Percentiles rank a stretch among this genome's conserved stretches.
phyloP scores from a whole-genome alignment of 2,329 filamentous ascomycete species.

The Monosporascus cannonballus region DNA sequence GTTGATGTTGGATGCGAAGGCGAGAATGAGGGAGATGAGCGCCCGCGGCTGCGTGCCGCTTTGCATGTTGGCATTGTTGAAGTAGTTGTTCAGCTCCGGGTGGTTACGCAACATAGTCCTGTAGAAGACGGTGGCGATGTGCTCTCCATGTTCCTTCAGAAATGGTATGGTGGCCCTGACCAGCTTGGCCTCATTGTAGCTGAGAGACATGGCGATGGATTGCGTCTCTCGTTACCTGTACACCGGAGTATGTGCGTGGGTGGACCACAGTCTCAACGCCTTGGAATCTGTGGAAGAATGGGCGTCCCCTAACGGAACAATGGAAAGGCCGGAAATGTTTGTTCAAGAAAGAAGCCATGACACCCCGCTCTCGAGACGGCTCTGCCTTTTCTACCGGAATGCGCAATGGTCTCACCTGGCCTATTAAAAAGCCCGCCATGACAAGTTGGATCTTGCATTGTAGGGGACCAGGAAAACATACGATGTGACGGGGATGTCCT shows the following conservation, averaged over 20 bases:
- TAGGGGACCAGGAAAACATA: neutral
- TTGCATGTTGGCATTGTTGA: conserved; percentile 62
- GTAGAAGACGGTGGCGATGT: conserved; percentile 69
- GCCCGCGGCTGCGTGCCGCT: conserved; percentile 57
- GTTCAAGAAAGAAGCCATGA: too few species aligned
- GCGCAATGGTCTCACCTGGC: too few species aligned
- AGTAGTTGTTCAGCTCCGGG: conserved; percentile 62
- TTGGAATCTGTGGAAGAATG: too few species aligned
- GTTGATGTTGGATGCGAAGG: conserved; percentile 67
- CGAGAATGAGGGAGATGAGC: conserved; percentile 58
- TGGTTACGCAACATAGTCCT: conserved; percentile 58
- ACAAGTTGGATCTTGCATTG: too few species aligned
- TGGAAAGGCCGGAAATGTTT: too few species aligned
- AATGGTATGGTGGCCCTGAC: conserved; percentile 67
- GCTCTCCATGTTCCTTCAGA: conserved; percentile 59
- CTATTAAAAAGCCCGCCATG: too few species aligned
- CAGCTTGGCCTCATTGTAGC: conserved; percentile 52
- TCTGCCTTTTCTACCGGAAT: too few species aligned
- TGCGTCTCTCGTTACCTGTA: neutral
- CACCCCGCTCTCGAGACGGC: too few species aligned
- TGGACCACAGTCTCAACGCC: too few species aligned
- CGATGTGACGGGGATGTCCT: neutral
- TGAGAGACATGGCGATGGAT: conserved; percentile 28
- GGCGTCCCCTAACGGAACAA: too few species aligned
- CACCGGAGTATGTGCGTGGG: too few species aligned